Percentiles rank a stretch among this genome's conserved stretches.
These are phyloP conservation scores for Alternaria consortialis DNA, from an alignment of 2,329 filamentous ascomycete genomes.

Conservation along the genomic window DNA sequence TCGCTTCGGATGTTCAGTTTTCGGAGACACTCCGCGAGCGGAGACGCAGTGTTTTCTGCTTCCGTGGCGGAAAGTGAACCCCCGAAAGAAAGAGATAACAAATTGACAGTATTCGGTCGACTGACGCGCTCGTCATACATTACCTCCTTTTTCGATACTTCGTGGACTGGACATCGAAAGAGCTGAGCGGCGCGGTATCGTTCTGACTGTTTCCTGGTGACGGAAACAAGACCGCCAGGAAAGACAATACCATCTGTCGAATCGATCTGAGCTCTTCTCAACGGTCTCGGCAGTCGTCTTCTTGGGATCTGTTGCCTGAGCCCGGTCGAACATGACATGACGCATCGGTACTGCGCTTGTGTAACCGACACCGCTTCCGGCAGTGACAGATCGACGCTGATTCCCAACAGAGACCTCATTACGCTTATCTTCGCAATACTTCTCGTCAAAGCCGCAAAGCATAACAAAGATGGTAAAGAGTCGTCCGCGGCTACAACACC, in stretches of 20 bases:
- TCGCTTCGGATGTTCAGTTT: neutral
- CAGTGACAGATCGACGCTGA: neutral
- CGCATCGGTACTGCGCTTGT: too few species aligned
- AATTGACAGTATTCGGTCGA: conserved; percentile 45
- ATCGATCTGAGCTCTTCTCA: conserved; percentile 15
- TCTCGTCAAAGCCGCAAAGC: conserved; percentile 45
- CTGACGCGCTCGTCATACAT: conserved; percentile 46
- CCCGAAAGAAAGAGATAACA: conserved; percentile 44
- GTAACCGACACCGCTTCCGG: neutral
- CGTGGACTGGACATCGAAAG: conserved; percentile 42
- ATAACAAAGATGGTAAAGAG: conserved; percentile 46
- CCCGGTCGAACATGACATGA: neutral
- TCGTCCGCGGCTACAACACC: conserved; percentile 46
- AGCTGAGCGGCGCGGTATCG: neutral
- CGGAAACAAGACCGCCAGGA: conserved; percentile 32
- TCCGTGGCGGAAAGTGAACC: conserved; percentile 15
- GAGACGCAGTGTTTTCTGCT: conserved; percentile 8
- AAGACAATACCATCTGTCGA: conserved; percentile 13
- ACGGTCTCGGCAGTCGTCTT: conserved; percentile 19
- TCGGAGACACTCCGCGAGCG: neutral
- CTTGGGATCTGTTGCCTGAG: neutral
- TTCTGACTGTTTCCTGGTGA: conserved; percentile 15
- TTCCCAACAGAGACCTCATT: conserved; percentile 7
- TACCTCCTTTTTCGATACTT: conserved; percentile 32
- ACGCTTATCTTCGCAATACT: conserved; percentile 25